Evolutionary conservation across 2,329 filamentous ascomycete genomes (phyloP).

Genomic region (Boeremia lycopersici): DNA sequence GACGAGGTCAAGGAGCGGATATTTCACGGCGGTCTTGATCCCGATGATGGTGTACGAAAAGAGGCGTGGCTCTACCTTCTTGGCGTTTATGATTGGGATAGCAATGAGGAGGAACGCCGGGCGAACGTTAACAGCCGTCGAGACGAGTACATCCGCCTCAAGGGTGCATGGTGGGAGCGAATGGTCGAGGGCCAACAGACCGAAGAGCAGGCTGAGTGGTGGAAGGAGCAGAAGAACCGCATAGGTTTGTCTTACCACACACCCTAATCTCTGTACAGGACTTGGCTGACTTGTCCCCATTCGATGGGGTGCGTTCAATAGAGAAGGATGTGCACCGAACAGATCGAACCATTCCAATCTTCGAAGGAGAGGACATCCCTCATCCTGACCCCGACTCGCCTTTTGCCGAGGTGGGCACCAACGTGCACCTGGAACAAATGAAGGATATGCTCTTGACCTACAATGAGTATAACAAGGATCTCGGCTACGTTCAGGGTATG

Average conservation of each 20-base stretch:
- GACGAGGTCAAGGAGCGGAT: constrained; percentile 98
- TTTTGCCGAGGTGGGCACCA: constrained; percentile 90
- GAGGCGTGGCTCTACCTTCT: constrained; percentile 96
- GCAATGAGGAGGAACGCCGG: constrained; percentile 81
- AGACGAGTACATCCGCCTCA: constrained; percentile 92
- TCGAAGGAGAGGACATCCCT: constrained; percentile 93
- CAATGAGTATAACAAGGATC: constrained; percentile 94
- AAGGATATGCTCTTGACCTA: constrained; percentile 99
- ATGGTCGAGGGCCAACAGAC: constrained; percentile 82
- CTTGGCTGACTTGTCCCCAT: constrained; percentile 57
- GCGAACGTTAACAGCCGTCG: constrained; percentile 82
- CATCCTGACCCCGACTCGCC: constrained; percentile 96
- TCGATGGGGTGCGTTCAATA: constrained; percentile 62
- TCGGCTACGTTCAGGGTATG: constrained; percentile 99
- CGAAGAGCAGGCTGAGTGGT: constrained; percentile 87
- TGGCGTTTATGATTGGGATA: constrained; percentile 92
- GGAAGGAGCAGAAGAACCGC: constrained; percentile 89
- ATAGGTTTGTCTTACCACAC: constrained; percentile 73
- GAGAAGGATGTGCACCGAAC: constrained; percentile 99
- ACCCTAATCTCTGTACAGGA: not conserved
- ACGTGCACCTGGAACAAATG: constrained; percentile 97
- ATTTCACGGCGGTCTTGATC: constrained; percentile 89
- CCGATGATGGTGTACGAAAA: constrained; percentile 90
- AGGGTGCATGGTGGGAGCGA: constrained; percentile 95
- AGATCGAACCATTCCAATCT: constrained; percentile 92